Base-by-base conservation (phyloP, 352 stramenopile genomes). In the Chloridella minuta region DNA sequence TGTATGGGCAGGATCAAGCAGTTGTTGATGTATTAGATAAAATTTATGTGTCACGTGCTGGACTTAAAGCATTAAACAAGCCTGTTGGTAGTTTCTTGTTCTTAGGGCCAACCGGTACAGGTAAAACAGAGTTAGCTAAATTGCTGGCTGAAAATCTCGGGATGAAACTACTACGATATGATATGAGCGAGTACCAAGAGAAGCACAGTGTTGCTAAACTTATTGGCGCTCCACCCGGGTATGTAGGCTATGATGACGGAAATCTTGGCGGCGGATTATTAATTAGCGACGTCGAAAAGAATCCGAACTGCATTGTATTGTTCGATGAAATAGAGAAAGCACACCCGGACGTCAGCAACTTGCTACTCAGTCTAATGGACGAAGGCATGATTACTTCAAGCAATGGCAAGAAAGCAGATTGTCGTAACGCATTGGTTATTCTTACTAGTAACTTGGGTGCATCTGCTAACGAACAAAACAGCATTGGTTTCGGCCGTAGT, bases 301-400 rank as follows among this genome's bases (percentile, higher is more conserved):
- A 30, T 30, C 27, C 27, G 27, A 30, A 30, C 27, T 30, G 27
- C 27, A 30, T 30, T 3, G 3, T 98, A 2, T 89, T 98, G 28
- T 91, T 98, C 86, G 95, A 98, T 88, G 95, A 98, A 88, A 94
- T 98, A 28, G 95, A 98, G 89, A 98, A 98, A 89, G 95, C 95
- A 2, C 95, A 98, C 88, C 90, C 89, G 3, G 93, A 97, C 86
- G 94, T 98, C 28, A 90, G 98, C 30, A 98, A 97, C 85, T 90
- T 98, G 87, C 87, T 98, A 40, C 89, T 98, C 2, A 95, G 98
- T 90, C 89, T 87, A 30, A 89, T 99, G 0, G 95, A 99, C 88
- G 96, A 99, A 89, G 96, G 96, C 10, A 92, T 96, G 0, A 88
- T 99, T 51, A 99, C 96, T 2, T 96, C 99, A 88, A 94, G 90